Evolutionary conservation across 352 stramenopile genomes (phyloP), one percentile per base, ranked within the genome.

Genomic region (Pythium grandisporangium): DNA sequence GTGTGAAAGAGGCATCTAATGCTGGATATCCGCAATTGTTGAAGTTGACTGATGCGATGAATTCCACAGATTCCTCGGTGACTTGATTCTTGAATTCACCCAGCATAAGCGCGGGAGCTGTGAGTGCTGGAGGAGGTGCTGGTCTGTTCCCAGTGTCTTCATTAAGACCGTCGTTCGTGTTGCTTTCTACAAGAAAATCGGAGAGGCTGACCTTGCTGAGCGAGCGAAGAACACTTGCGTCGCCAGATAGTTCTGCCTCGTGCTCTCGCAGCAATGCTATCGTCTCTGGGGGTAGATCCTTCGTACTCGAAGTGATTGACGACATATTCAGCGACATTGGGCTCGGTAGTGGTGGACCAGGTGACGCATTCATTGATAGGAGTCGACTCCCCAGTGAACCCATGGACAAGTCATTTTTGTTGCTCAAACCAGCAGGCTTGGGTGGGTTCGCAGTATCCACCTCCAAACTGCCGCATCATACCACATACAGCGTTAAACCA

Each of bases 21-120:
- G 73, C 73, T 52, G 73, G 73, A 32, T 66, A 74, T 1, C 73
- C 73, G 47, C 73, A 87, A 32, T 70, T 58, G 19, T 55, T 56
- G 42, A 87, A 87, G 35, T 87, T 66, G 7, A 56, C 48, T 3
- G 45, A 55, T n/a, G 72, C 55, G 36, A 87, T 73, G 13, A 52
- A 29, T 21, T 52, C 42, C 14, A 73, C 53, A 4, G 42, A 25
- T 37, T 55, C 48, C 46, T 73, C 63, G 3, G 17, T 51, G 14
- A 37, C 45, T 55, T 50, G 40, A 29, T 35, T 53, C 54, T 55
- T 63, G 4, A 49, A 27, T 19, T 77, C 63, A 47, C 55, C 51
- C 7, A 49, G 36, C 21, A 83, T 39, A 5, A 79, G 34, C 4
- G 57, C 58, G 5, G 61, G 66, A 19, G n/a, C n/a, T n/a, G n/a